These are phyloP conservation scores for Borovskyia barvae DNA, from an alignment of 208 protist genomes.

Conservation along the genomic window DNA sequence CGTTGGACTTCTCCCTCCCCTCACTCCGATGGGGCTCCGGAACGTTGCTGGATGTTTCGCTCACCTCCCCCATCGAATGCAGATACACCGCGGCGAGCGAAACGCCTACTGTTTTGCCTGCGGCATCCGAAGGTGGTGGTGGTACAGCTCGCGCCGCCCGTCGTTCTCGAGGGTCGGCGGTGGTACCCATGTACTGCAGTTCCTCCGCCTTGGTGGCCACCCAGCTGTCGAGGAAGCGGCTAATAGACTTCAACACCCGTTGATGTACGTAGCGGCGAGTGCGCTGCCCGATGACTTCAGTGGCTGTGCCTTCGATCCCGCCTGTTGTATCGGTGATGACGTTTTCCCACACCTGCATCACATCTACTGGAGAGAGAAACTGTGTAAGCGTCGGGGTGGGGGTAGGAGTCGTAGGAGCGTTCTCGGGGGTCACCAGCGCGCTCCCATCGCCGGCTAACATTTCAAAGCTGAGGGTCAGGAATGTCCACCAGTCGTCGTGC, in stretches of 20 bases:
- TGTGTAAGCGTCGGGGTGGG: constrained; percentile 39
- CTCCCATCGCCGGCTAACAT: constrained; percentile 61
- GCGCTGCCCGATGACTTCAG: constrained; percentile 22
- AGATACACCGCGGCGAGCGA: constrained; percentile 56
- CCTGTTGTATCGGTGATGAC: constrained; percentile 35
- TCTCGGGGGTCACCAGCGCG: constrained; percentile 44
- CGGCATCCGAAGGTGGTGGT: constrained; percentile 9
- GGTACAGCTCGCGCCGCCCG: constrained; percentile 31
- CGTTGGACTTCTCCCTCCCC: background rate
- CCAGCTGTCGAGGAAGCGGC: constrained; percentile 54
- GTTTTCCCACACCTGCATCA: constrained; percentile 62
- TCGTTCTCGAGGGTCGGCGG: constrained; percentile 18
- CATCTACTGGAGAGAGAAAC: constrained; percentile 50
- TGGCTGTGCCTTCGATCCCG: constrained; percentile 9
- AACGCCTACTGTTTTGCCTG: constrained; percentile 40
- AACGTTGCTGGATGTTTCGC: constrained; percentile 23
- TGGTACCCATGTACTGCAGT: constrained; percentile 57
- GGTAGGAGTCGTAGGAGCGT: constrained; percentile 17
- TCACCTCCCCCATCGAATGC: constrained; percentile 23
- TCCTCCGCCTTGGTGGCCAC: constrained; percentile 59
- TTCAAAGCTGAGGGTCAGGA: constrained; percentile 77
- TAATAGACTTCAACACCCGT: constrained; percentile 57
- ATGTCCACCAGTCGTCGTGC: constrained; percentile 83
- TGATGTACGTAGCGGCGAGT: constrained; percentile 53
- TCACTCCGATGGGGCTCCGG: constrained; percentile 14